Evolutionary conservation across 345 rosid genomes (phyloP).

Genomic region (Cardamine resedifolia): DNA sequence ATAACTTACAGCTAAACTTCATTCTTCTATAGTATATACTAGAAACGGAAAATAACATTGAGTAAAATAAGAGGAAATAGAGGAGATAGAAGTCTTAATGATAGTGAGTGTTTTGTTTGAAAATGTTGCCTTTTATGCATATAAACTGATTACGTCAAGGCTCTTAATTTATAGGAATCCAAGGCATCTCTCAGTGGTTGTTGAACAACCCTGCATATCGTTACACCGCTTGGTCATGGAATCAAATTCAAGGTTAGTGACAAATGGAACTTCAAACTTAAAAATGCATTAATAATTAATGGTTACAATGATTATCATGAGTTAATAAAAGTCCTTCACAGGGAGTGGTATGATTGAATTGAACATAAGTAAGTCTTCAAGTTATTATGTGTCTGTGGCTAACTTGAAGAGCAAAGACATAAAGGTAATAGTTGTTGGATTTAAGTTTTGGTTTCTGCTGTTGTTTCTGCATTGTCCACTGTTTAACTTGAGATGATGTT

Average conservation of each 20-base stretch:
- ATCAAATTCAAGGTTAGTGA: conserved; percentile 55
- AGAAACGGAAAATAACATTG: background rate
- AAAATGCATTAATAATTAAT: no score
- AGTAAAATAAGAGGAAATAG: background rate
- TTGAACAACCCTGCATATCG: conserved; percentile 49
- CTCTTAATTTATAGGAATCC: conserved; percentile 50
- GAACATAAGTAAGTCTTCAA: conserved; percentile 50
- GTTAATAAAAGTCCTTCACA: conserved; percentile 33
- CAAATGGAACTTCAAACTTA: conserved; percentile 36
- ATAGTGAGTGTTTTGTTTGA: conserved; percentile 5
- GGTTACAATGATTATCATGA: background rate
- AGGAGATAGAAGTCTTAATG: background rate
- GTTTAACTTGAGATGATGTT: background rate
- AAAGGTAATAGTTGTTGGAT: conserved; percentile 45
- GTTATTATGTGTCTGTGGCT: conserved; percentile 64
- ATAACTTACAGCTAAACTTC: background rate
- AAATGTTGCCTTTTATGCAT: conserved; percentile 11
- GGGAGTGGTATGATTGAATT: conserved; percentile 62
- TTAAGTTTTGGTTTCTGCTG: background rate
- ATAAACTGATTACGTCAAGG: conserved; percentile 25
- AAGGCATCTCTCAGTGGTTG: conserved; percentile 53
- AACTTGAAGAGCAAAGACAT: conserved; percentile 63
- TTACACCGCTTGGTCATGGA: conserved; percentile 56
- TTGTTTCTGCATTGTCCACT: background rate
- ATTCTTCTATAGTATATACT: background rate